phyloP scores from a whole-genome alignment of 768 basidiomycete species.

The Naganishia vaughanmartiniae region DNA sequence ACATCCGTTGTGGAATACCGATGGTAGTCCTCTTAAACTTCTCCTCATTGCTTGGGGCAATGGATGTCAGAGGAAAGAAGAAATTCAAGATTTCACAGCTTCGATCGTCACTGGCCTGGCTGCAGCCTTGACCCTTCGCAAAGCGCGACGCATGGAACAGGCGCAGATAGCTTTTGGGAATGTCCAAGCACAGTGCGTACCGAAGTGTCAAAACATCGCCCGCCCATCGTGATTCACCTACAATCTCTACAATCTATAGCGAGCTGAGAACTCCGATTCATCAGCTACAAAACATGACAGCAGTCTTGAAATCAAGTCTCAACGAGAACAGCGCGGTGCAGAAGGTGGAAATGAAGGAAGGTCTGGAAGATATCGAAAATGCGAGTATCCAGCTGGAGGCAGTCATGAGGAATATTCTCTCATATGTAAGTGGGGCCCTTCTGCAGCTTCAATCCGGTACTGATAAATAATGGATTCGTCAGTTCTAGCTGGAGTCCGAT shows the following conservation, averaged over 20 bases:
- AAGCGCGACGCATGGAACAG: constrained; percentile 40
- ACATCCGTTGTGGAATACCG: constrained; percentile 35
- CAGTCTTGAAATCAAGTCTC: constrained; percentile 42
- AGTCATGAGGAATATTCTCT: constrained; percentile 50
- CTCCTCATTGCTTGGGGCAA: constrained; percentile 43
- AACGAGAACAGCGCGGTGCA: constrained; percentile 36
- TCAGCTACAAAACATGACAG: constrained; percentile 47
- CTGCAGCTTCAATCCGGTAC: no score
- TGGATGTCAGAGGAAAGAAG: constrained; percentile 37
- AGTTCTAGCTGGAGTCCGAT: constrained; percentile 17
- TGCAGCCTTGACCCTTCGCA: constrained; percentile 42
- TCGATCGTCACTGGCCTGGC: constrained; percentile 41
- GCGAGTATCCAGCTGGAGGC: constrained; percentile 44
- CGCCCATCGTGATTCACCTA: background rate
- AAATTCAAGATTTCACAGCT: constrained; percentile 35
- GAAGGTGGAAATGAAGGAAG: constrained; percentile 22
- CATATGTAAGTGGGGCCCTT: constrained; percentile 37
- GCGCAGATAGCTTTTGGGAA: constrained; percentile 46
- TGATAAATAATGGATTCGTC: background rate
- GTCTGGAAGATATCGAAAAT: constrained; percentile 47
- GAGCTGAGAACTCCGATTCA: constrained; percentile 49
- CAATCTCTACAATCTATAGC: constrained; percentile 22
- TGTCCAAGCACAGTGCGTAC: constrained; percentile 48
- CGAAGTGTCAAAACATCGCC: background rate
- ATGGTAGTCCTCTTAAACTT: constrained; percentile 40